These are phyloP conservation scores for Fraxinus paxiana DNA, from an alignment of 305 asterid genomes.

Conservation along the genomic window DNA sequence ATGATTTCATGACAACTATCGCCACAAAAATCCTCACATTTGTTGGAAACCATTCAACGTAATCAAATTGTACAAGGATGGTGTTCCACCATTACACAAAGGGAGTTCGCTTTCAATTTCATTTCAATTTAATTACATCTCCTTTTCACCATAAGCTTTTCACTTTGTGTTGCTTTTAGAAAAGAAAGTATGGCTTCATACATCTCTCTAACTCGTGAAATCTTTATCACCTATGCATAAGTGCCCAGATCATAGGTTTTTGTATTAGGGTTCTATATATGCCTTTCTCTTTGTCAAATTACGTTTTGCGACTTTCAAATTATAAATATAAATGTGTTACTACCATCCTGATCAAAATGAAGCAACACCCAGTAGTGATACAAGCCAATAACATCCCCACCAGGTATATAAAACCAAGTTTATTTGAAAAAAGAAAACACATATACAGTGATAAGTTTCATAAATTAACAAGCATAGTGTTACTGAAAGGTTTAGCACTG, in stretches of 20 bases:
- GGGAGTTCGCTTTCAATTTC: background rate
- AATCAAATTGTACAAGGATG: background rate
- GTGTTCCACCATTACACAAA: background rate
- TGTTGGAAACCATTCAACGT: background rate
- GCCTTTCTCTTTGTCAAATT: background rate
- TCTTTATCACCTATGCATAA: background rate
- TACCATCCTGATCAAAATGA: background rate
- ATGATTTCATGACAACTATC: background rate
- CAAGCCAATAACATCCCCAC: conserved; percentile 2
- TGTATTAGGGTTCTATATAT: background rate
- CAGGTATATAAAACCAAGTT: background rate
- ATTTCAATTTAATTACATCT: background rate
- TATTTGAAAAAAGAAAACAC: background rate
- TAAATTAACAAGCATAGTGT: background rate
- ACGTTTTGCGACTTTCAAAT: conserved; percentile 4
- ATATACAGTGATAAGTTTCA: background rate
- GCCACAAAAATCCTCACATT: background rate
- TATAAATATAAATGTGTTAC: background rate
- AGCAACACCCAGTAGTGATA: conserved; percentile 1
- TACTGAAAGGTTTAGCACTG: background rate
- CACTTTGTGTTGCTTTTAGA: background rate
- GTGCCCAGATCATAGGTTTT: background rate
- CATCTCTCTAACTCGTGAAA: background rate
- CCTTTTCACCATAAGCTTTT: background rate
- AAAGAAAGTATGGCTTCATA: background rate